Base-by-base conservation (phyloP, 495 filamentous ascomycete genomes). In the Penicillium dipodomyicola region DNA sequence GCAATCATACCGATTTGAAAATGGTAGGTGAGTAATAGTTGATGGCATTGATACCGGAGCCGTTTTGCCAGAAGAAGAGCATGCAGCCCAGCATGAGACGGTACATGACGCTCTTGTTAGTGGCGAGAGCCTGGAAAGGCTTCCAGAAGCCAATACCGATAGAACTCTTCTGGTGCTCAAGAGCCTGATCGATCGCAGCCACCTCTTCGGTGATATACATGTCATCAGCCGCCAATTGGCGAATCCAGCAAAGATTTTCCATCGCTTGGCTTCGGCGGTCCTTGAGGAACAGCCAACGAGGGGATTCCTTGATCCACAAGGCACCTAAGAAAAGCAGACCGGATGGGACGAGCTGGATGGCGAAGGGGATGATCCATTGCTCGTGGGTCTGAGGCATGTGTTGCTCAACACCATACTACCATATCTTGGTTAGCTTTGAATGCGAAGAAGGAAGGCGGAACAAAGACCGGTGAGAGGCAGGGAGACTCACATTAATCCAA, bases 41-140 rank as follows among this genome's bases (percentile, higher is more conserved):
- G 67, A 87, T 84, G 23, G 83, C 82, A 49, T 87, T 87, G 70
- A 87, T 88, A 17, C 86, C 84, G 4, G 77, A 80, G 4, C 80
- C 75, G 52, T 88, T 88, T 64, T 88, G 85, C 75, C 79, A 86
- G 48, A 87, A 71, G 77, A 88, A 87, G 29, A 87, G 81, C 72
- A 82, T 79, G 61, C 80, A 80, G 33, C 86, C 84, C 30, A 88
- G 73, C 73, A 87, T 82, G 66, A 88, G 82, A 29, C 85, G 82
- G 75, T 79, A 89, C 60, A 77, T 73, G 14, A 86, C 72, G 58
- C 74, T 77, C 20, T 62, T 65, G 43, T 58, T 68, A 9, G 70
- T 57, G 42, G 68, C 75, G 17, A 84, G 74, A 19, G 84, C 75
- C 51, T 79, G 72, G 77, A 88, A 87, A 4, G 85, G 86, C 67